phyloP scores from a whole-genome alignment of 345 rosid genomes.

The Moricandia arvensis region DNA sequence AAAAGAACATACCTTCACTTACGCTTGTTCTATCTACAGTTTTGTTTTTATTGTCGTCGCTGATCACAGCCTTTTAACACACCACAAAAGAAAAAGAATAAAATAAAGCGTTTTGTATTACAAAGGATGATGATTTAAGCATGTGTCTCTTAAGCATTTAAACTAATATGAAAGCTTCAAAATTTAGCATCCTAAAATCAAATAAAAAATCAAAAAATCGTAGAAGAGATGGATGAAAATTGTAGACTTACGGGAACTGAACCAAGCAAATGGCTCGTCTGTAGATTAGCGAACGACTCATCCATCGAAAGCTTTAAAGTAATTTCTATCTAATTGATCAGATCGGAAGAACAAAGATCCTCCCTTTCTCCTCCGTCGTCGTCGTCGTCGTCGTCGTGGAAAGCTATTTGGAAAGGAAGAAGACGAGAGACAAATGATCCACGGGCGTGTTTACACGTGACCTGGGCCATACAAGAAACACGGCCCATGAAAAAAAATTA shows the following conservation, averaged over 20 bases:
- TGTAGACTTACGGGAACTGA: conserved; percentile 72
- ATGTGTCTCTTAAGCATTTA: neutral
- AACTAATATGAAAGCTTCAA: neutral
- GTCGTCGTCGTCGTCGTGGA: no score
- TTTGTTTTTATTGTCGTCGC: conserved; percentile 47
- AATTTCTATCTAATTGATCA: neutral
- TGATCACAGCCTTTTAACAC: conserved; percentile 56
- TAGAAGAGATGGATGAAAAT: neutral
- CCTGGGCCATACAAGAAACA: conserved; percentile 10
- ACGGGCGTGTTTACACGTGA: no score
- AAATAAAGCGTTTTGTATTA: neutral
- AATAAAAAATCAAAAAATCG: neutral
- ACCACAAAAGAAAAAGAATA: neutral
- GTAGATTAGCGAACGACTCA: conserved; percentile 55
- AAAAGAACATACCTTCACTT: conserved; percentile 49
- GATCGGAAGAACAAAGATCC: conserved; percentile 1
- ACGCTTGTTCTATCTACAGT: conserved; percentile 27
- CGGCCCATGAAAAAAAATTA: neutral
- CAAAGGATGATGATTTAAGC: neutral
- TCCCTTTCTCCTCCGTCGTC: no score
- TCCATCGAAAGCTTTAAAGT: conserved; percentile 42
- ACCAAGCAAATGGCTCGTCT: conserved; percentile 75
- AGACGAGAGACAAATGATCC: no score
- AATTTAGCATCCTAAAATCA: neutral
- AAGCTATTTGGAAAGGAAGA: no score